phyloP scores from a whole-genome alignment of 208 protist genomes.

The Phytomonas sp. region DNA sequence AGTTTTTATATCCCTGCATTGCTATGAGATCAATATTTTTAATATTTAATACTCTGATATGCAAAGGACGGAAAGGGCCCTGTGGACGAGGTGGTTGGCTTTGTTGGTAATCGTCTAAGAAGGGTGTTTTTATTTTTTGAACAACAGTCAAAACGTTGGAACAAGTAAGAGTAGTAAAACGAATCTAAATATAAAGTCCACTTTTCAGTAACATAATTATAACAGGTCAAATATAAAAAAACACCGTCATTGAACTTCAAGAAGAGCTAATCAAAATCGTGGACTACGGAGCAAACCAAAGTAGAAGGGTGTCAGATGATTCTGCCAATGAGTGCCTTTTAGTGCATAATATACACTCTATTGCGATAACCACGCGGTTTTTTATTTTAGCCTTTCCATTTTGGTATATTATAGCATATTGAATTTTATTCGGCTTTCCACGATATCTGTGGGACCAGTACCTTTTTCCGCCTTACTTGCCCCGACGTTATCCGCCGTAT shows the following conservation, averaged over 20 bases:
- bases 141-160: background rate
- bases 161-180: background rate
- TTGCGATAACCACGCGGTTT: background rate
- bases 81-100: background rate
- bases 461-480: background rate
- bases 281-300: background rate
- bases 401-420: background rate
- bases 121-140: background rate
- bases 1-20: too few species aligned
- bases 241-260: background rate
- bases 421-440: background rate
- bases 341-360: background rate
- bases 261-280: background rate
- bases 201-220: background rate
- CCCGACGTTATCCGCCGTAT: background rate
- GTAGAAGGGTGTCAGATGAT: background rate
- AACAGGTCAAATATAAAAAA: background rate
- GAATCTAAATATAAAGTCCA: background rate
- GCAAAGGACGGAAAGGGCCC: background rate
- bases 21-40: background rate
- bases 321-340: background rate
- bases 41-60: background rate
- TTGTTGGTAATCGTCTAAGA: background rate
- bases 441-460: background rate
- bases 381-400: constrained; percentile 5